Evolutionary conservation across 2,329 filamentous ascomycete species (phyloP), one percentile per base, ranked within the genome.

Genomic region (Gaeumannomyces tritici): DNA sequence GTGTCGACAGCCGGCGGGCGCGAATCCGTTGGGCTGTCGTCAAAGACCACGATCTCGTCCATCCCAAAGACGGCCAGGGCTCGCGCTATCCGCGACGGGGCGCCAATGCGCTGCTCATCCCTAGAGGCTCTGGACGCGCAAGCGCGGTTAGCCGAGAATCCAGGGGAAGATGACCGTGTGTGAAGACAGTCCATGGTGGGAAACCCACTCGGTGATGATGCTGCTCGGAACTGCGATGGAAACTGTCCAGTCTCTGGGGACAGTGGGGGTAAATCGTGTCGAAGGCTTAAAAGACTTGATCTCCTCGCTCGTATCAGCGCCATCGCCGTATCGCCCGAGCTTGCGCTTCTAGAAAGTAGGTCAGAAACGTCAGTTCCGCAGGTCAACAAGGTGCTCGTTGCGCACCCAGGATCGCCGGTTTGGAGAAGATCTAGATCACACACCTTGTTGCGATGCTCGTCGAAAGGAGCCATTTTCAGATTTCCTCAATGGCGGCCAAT

Each of bases 31-130:
- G 80, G 80, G 47, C 79, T 80, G 74, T 96, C 91, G 70, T 93
- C 86, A 73, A 89, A 96, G 62, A 96, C 78, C 60, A 96, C 81
- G 33, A 96, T 81, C 75, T 96, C 91, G 71, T 96, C 91, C 67
- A 96, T 83, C 69, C 85, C 88, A 75, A 95, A 96, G 65, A 96
- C 88, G 65, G 90, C 89, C 61, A 91, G 82, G 42, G 90, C 90
- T 61, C 91, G 89, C 7, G 91, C 91, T 61, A 96, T 87, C 66
- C 89, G 87, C 9, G 89, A 89, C 1, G 87, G 88, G 59, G 89
- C 80, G 59, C 83, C 81, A 47, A 88, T 91, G 71, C 91, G 88
- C 70, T 90, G 87, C 64, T 96, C 90, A 65, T 88, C 85, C 12
- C 87, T 92, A 67, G 59, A 60, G 51, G 67, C 66, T 54, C 59